phyloP scores from a whole-genome alignment of 225 moss, liverwort and hornwort genomes.

The Marchantia polymorpha region DNA sequence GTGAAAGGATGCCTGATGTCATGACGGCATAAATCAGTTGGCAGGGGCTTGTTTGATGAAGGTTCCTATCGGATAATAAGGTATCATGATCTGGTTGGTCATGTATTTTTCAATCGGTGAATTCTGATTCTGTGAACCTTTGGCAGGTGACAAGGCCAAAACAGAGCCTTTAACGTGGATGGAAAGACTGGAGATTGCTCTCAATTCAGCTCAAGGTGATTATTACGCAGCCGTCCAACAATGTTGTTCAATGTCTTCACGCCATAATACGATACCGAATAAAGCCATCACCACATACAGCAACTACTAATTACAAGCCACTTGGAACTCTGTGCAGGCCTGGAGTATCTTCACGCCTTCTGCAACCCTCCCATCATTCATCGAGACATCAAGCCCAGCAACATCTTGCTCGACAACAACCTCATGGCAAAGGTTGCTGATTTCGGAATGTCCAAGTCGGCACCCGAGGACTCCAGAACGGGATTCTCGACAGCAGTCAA shows the following conservation, averaged over 20 bases:
- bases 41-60: too few species aligned
- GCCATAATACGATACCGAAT: too few species aligned
- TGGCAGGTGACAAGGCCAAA: slow-evolving; percentile 12
- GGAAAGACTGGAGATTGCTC: slow-evolving; percentile 32
- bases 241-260: too few species aligned
- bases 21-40: too few species aligned
- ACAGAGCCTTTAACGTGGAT: slow-evolving; percentile 18
- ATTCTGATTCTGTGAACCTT: neutral
- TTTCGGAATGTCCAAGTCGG: slow-evolving; percentile 44
- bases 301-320: neutral
- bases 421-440: slow-evolving; percentile 41
- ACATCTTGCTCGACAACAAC: slow-evolving; percentile 36
- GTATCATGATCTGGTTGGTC: too few species aligned
- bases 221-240: neutral
- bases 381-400: slow-evolving; percentile 37
- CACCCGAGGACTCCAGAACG: slow-evolving; percentile 31
- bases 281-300: too few species aligned
- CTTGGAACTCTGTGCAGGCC: slow-evolving; percentile 13
- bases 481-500: slow-evolving; percentile 44
- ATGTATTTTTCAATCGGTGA: neutral
- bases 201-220: slow-evolving; percentile 40
- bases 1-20: too few species aligned
- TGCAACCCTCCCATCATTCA: slow-evolving; percentile 42
- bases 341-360: slow-evolving; percentile 39
- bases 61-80: too few species aligned